Conservation (phyloP, 306 rosid genomes). For the Vigna unguiculata region DNA sequence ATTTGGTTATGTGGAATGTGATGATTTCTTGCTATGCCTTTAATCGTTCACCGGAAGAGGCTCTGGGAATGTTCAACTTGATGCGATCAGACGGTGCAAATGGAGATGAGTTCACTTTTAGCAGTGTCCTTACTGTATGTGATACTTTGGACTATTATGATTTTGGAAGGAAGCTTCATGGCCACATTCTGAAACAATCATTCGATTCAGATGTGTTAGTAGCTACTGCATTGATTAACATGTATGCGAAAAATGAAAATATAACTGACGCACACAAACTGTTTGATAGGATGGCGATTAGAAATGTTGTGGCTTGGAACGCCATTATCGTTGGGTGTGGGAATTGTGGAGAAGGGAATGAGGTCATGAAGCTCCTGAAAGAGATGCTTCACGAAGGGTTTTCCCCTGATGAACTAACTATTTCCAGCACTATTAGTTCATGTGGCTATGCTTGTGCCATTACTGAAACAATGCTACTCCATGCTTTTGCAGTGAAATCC, state of each 20-base stretch:
- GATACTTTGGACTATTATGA: constrained; percentile 45
- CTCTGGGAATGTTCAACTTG: constrained; percentile 53
- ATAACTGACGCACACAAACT: constrained; percentile 54
- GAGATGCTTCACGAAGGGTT: constrained; percentile 62
- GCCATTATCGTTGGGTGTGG: constrained; percentile 74
- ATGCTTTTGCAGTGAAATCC: constrained; percentile 58
- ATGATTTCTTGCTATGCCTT: constrained; percentile 69
- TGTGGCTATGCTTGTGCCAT: constrained; percentile 62
- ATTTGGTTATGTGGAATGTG: constrained; percentile 85
- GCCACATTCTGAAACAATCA: constrained; percentile 52
- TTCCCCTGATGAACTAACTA: constrained; percentile 66
- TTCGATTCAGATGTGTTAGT: constrained; percentile 74
- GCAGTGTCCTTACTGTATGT: constrained; percentile 61
- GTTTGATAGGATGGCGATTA: constrained; percentile 54
- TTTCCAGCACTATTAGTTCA: constrained; percentile 71
- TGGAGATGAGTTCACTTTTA: constrained; percentile 76
- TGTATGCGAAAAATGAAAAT: constrained; percentile 62
- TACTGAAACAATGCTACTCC: constrained; percentile 62
- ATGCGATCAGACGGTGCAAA: constrained; percentile 58
- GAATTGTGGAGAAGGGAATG: constrained; percentile 56
- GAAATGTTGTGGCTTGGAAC: constrained; percentile 77
- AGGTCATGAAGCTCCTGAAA: constrained; percentile 62
- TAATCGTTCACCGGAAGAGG: constrained; percentile 54
- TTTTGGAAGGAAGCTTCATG: constrained; percentile 64
- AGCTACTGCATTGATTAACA: constrained; percentile 66